phyloP scores from a whole-genome alignment of 352 stramenopile species.

The Aphanomyces cochlioides region DNA sequence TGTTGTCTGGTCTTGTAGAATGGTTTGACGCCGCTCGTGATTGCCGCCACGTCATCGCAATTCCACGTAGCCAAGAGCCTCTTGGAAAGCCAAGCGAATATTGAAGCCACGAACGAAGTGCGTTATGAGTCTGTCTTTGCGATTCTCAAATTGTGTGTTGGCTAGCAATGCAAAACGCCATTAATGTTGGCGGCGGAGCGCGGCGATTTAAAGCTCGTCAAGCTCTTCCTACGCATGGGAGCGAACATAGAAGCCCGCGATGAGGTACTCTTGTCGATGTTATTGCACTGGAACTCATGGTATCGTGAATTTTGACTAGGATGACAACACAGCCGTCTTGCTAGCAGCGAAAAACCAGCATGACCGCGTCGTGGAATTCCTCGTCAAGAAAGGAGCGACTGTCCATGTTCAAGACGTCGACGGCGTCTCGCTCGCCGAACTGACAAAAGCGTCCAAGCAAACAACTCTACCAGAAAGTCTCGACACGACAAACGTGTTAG shows the following conservation, averaged over 20 bases:
- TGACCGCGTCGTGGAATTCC: slow-evolving; percentile 10
- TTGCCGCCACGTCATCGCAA: not conserved
- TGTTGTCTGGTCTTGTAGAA: not conserved
- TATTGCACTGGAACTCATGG: not conserved
- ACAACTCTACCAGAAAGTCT: not conserved
- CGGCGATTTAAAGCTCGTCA: slow-evolving; percentile 22
- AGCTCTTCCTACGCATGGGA: slow-evolving; percentile 21
- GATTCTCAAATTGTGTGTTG: not conserved
- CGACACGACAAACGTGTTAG: slow-evolving; percentile 1
- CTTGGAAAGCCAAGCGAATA: slow-evolving; percentile 13
- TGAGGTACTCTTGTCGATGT: not conserved
- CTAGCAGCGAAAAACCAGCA: slow-evolving; percentile 16
- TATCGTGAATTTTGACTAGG: not conserved
- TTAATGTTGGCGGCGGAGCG: slow-evolving; percentile 14
- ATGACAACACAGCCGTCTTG: slow-evolving; percentile 21
- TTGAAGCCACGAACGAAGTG: slow-evolving; percentile 27
- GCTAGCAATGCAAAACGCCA: slow-evolving; percentile 12
- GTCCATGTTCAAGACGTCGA: slow-evolving; percentile 12
- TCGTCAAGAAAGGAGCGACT: slow-evolving; percentile 18
- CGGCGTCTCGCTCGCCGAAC: not conserved
- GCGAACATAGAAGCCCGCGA: slow-evolving; percentile 20
- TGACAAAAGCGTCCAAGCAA: slow-evolving; percentile 9
- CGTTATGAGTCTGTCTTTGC: not conserved
- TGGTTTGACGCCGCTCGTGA: slow-evolving; percentile 15
- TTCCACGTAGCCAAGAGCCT: slow-evolving; percentile 22